Conservation (phyloP, 192 early-diverging fungal genomes). For the Kappamyces sp. region DNA sequence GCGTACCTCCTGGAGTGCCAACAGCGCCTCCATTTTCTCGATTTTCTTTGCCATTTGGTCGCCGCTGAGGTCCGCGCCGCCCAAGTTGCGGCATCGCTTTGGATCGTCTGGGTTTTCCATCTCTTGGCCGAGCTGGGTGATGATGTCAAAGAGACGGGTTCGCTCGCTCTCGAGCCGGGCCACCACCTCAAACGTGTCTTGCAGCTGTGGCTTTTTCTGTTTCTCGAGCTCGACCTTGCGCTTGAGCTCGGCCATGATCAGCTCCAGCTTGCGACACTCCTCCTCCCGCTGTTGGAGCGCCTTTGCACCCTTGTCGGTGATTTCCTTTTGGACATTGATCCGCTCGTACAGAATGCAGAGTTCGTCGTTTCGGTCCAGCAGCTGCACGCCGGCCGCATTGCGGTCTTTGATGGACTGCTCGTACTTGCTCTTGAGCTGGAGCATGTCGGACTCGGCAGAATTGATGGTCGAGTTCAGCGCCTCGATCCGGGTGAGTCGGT, state of each 20-base stretch:
- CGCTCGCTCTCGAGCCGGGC: conserved; percentile 8
- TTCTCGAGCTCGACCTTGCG: conserved; percentile 42
- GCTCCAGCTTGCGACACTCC: conserved; percentile 38
- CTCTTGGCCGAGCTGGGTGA: conserved; percentile 18
- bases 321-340: conserved; percentile 40
- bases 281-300: conserved; percentile 31
- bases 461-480: conserved; percentile 49
- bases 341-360: conserved; percentile 55
- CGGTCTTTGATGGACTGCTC: conserved; percentile 46
- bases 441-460: conserved; percentile 48
- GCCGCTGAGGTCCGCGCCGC: conserved; percentile 45
- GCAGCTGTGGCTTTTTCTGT: conserved; percentile 11
- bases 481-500: conserved; percentile 52
- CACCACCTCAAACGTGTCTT: conserved; percentile 24
- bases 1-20: conserved; percentile 53
- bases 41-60: conserved; percentile 46
- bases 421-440: conserved; percentile 39
- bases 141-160: conserved; percentile 17
- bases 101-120: conserved; percentile 49
- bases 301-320: conserved; percentile 36
- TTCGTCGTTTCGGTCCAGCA: conserved; percentile 59
- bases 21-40: conserved; percentile 38
- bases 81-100: conserved; percentile 41
- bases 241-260: conserved; percentile 32
- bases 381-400: conserved; percentile 45